These are phyloP conservation scores for Dissoconium aciculare DNA, from an alignment of 2,329 filamentous ascomycete species.

Conservation along the genomic window DNA sequence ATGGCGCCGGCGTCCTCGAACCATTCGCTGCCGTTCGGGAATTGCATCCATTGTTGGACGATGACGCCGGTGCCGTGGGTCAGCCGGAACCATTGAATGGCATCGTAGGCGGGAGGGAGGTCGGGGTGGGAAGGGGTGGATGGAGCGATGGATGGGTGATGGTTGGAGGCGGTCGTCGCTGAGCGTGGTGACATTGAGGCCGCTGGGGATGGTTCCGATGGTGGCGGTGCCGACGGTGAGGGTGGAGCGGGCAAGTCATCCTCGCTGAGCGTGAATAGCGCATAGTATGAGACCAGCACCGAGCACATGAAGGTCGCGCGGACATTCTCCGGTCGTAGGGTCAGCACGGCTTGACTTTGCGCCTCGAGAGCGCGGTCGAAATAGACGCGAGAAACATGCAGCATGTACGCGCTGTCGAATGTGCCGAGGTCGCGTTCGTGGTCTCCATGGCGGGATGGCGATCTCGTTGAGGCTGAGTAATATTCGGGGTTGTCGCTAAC, in stretches of 20 bases:
- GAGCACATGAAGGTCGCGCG: conserved; percentile 15
- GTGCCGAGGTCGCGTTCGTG: neutral
- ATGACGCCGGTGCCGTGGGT: conserved; percentile 12
- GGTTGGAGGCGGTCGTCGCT: too few relatives aligned
- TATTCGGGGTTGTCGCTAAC: neutral
- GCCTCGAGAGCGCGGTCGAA: conserved; percentile 17
- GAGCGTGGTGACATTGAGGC: too few relatives aligned
- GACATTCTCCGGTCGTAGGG: conserved; percentile 10
- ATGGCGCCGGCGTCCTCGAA: conserved; percentile 10
- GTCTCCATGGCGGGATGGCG: too few relatives aligned
- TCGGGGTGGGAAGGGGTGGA: too few relatives aligned
- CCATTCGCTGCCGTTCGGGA: conserved; percentile 7
- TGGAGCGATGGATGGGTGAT: too few relatives aligned
- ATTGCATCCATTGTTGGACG: conserved; percentile 7
- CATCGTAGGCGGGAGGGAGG: conserved; percentile 11
- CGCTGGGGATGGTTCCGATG: too few relatives aligned
- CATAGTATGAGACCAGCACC: conserved; percentile 13
- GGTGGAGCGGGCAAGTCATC: conserved; percentile 9
- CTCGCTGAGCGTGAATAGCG: conserved; percentile 15
- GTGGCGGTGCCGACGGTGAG: too few relatives aligned
- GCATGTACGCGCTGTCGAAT: conserved; percentile 6
- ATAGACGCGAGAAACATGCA: conserved; percentile 13
- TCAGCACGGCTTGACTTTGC: conserved; percentile 10
- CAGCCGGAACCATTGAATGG: conserved; percentile 13
- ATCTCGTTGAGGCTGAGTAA: too few relatives aligned